Conservation (phyloP, 345 rosid species). For the Citrus reticulata region DNA sequence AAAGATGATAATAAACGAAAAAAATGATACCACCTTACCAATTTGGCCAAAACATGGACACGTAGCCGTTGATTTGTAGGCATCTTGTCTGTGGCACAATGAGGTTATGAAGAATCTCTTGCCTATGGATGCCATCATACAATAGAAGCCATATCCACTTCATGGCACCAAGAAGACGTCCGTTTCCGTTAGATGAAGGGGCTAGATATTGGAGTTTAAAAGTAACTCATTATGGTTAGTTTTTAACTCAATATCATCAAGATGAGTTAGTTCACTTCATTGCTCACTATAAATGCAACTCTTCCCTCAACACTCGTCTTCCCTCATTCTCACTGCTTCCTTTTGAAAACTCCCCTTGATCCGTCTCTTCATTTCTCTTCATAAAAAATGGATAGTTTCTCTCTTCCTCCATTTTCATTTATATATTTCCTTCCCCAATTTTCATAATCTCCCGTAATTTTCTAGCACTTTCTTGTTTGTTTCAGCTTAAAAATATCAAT, state of each 20-base stretch:
- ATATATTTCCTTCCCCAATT: not conserved
- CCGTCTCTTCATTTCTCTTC: not conserved
- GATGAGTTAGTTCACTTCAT: not conserved
- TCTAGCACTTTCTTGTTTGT: not conserved
- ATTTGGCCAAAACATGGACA: too few species aligned
- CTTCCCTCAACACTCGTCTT: not conserved
- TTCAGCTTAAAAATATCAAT: not conserved
- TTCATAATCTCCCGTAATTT: not conserved
- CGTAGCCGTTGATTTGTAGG: not conserved
- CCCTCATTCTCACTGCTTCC: not conserved
- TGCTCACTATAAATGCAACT: conserved; percentile 31
- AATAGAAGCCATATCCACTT: not conserved
- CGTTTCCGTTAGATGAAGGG: conserved; percentile 29
- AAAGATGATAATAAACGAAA: not conserved
- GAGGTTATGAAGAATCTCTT: not conserved
- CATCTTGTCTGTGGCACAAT: not conserved
- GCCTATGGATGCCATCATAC: not conserved
- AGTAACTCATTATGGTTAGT: conserved; percentile 18
- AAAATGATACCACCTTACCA: too few species aligned
- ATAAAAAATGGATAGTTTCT: not conserved
- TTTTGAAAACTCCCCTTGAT: not conserved
- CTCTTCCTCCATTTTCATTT: not conserved
- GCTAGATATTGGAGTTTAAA: conserved; percentile 8
- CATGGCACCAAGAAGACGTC: conserved; percentile 7
- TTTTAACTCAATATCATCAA: conserved; percentile 9